phyloP scores from a whole-genome alignment of 1,284 basidiomycete genomes.

The Phlebopus sp. region DNA sequence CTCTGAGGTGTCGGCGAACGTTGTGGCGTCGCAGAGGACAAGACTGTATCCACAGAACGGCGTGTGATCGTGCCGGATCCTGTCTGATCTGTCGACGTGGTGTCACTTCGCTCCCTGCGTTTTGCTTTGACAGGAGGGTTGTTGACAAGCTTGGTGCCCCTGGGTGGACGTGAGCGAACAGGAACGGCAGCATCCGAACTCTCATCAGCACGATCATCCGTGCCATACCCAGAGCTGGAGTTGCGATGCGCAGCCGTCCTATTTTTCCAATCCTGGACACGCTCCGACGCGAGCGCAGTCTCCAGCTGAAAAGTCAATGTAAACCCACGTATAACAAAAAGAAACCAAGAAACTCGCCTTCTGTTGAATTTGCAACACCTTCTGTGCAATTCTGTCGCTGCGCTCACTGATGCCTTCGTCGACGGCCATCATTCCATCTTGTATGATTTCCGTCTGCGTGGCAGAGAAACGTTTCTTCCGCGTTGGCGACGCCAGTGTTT shows the following conservation, averaged over 20 bases:
- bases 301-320: conserved; percentile 52
- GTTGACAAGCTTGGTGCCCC: conserved; percentile 28
- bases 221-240: conserved; percentile 27
- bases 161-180: conserved; percentile 24
- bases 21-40: conserved; percentile 26
- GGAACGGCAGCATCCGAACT: conserved; percentile 31
- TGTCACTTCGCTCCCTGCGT: conserved; percentile 36
- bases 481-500: conserved; percentile 37
- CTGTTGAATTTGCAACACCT: conserved; percentile 78
- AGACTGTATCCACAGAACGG: conserved; percentile 22
- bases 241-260: conserved; percentile 25
- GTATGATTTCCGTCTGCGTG: conserved; percentile 52
- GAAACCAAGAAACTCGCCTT: conserved; percentile 48
- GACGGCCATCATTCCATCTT: conserved; percentile 78
- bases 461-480: conserved; percentile 77
- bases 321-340: conserved; percentile 5
- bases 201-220: conserved; percentile 33
- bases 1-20: conserved; percentile 32
- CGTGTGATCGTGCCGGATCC: conserved; percentile 26
- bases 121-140: conserved; percentile 31
- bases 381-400: conserved; percentile 80
- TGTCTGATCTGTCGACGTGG: conserved; percentile 29
- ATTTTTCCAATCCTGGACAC: conserved; percentile 41
- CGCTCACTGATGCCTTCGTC: conserved; percentile 79
- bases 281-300: conserved; percentile 62